A percentile compares a stretch with the other conserved stretches of the same genome.
Evolutionary conservation across 345 rosid species (phyloP).

Genomic region (Populus tremula): DNA sequence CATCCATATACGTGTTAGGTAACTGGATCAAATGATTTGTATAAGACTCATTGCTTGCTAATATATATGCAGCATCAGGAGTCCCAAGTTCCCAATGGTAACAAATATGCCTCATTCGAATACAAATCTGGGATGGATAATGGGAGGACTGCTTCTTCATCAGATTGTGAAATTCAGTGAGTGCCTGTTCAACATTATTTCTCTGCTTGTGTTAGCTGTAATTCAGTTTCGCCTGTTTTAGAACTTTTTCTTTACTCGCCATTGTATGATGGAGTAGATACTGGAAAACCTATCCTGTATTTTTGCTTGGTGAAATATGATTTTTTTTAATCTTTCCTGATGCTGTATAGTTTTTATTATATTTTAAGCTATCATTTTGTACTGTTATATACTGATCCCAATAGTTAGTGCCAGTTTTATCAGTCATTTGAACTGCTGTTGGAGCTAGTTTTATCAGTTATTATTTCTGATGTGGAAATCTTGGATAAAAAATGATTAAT

Average conservation of each 20-base stretch:
- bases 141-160: conserved; percentile 89
- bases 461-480: not conserved
- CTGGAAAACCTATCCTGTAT: not conserved
- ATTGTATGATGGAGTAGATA: conserved; percentile 6
- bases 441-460: not conserved
- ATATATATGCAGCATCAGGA: conserved; percentile 78
- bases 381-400: not conserved
- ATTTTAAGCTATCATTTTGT: not conserved
- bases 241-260: not conserved
- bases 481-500: not conserved
- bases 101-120: conserved; percentile 87
- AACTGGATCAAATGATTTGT: conserved; percentile 12
- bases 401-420: not conserved
- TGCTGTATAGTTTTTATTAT: not conserved
- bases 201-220: conserved; percentile 7
- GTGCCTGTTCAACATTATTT: conserved; percentile 36
- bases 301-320: not conserved
- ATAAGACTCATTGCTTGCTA: conserved; percentile 18
- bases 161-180: conserved; percentile 98
- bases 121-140: conserved; percentile 91
- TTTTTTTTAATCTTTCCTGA: not conserved
- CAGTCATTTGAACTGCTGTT: not conserved
- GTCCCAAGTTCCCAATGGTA: conserved; percentile 67
- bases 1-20: not conserved
- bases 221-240: not conserved